A percentile compares a stretch with the other conserved stretches of the same genome.
These are phyloP conservation scores for Pseudoneurospora amorphoporcata DNA, from an alignment of 495 filamentous ascomycete species.

Conservation along the genomic window DNA sequence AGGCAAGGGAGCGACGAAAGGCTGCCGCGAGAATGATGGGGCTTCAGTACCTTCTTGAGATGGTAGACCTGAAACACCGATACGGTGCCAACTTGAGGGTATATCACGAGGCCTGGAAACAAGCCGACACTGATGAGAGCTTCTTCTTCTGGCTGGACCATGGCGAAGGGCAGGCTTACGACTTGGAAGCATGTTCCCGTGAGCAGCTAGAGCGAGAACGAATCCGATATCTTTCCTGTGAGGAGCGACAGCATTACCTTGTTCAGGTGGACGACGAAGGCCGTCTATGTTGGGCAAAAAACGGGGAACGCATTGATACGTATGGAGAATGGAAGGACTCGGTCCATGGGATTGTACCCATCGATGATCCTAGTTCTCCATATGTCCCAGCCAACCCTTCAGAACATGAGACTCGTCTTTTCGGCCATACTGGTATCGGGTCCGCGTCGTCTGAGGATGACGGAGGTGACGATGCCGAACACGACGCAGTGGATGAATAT, in stretches of 20 bases:
- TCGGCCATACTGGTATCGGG: slow-evolving; percentile 13
- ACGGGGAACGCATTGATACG: slow-evolving; percentile 65
- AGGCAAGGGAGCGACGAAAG: slow-evolving; percentile 35
- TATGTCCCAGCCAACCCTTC: slow-evolving; percentile 21
- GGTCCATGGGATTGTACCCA: slow-evolving; percentile 62
- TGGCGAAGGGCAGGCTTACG: slow-evolving; percentile 54
- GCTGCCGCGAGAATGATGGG: slow-evolving; percentile 70
- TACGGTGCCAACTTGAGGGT: slow-evolving; percentile 76
- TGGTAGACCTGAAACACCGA: slow-evolving; percentile 84
- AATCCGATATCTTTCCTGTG: slow-evolving; percentile 62
- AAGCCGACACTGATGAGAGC: slow-evolving; percentile 63
- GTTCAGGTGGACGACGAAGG: slow-evolving; percentile 59
- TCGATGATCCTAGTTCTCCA: slow-evolving; percentile 48
- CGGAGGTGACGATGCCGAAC: slow-evolving; percentile 12
- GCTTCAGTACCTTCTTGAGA: slow-evolving; percentile 82
- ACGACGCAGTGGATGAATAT: slow-evolving; percentile 18
- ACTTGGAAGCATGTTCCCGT: slow-evolving; percentile 50
- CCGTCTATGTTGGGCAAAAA: slow-evolving; percentile 69
- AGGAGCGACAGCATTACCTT: slow-evolving; percentile 63
- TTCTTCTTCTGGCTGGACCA: slow-evolving; percentile 97
- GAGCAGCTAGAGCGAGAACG: slow-evolving; percentile 57
- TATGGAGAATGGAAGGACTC: slow-evolving; percentile 67
- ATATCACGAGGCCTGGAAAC: slow-evolving; percentile 81
- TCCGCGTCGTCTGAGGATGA: slow-evolving; percentile 5
- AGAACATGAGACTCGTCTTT: slow-evolving; percentile 8